Evolutionary conservation across 371 early-diverging fungal genomes (phyloP).

Genomic region (Batkoa obscura): DNA sequence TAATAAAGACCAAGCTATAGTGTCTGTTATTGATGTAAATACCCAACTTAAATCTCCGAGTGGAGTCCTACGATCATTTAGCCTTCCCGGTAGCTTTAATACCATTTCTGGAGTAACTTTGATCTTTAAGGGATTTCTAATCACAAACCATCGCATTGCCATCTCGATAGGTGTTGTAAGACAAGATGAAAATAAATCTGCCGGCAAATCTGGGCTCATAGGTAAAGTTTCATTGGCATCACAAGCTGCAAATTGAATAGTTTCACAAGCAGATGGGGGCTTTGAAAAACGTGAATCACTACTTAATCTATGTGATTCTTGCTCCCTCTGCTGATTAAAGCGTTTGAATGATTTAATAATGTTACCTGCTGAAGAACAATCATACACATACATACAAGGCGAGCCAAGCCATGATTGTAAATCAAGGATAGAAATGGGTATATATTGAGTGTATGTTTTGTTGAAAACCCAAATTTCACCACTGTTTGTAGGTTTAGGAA

Average conservation of each 20-base stretch:
- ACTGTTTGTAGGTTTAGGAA: constrained; percentile 82
- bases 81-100: constrained; percentile 66
- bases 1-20: constrained; percentile 94
- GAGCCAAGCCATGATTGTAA: constrained; percentile 88
- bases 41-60: constrained; percentile 96
- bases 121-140: constrained; percentile 56
- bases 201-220: constrained; percentile 84
- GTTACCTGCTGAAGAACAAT: constrained; percentile 85
- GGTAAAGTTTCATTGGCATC: constrained; percentile 68
- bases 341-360: constrained; percentile 72
- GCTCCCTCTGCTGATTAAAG: constrained; percentile 69
- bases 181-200: constrained; percentile 90
- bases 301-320: constrained; percentile 25
- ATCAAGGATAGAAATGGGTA: constrained; percentile 81
- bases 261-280: constrained; percentile 8
- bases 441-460: constrained; percentile 91
- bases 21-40: constrained; percentile 94
- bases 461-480: constrained; percentile 98
- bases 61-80: constrained; percentile 81
- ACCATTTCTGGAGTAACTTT: constrained; percentile 73
- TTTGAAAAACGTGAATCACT: constrained; percentile 6
- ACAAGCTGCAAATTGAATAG: constrained; percentile 89
- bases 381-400: constrained; percentile 89
- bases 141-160: constrained; percentile 80
- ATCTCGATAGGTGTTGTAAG: constrained; percentile 91